Evolutionary conservation across 2,329 filamentous ascomycete species (phyloP).

Genomic region (Chaetomium sp.): DNA sequence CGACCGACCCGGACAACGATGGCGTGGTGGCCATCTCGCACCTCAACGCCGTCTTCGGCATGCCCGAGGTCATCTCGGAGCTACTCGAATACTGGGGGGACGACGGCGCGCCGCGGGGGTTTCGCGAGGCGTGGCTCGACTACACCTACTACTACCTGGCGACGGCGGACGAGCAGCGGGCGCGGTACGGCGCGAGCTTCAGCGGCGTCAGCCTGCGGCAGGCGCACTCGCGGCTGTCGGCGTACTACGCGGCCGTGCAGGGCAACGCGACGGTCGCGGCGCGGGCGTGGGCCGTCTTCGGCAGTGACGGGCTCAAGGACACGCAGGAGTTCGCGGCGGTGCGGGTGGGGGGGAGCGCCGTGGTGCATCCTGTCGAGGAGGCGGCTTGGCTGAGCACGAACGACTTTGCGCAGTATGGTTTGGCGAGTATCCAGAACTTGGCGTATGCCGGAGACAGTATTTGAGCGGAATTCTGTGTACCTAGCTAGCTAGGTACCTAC

Average conservation of each 20-base stretch:
- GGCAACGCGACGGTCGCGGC: constrained; percentile 51
- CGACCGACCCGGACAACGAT: constrained; percentile 53
- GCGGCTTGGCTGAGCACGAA: constrained; percentile 61
- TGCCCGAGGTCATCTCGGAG: constrained; percentile 60
- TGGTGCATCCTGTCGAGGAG: constrained; percentile 54
- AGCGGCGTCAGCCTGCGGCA: constrained; percentile 53
- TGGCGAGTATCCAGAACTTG: constrained; percentile 59
- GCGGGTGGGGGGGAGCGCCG: constrained; percentile 46
- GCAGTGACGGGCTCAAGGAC: constrained; percentile 50
- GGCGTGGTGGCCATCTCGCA: constrained; percentile 57
- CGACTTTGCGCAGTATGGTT: constrained; percentile 57
- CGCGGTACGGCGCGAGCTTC: constrained; percentile 55
- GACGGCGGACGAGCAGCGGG: constrained; percentile 50
- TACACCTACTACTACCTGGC: constrained; percentile 63
- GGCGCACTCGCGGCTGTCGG: constrained; percentile 60
- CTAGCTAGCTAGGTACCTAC: no score
- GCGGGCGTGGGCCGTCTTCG: constrained; percentile 55
- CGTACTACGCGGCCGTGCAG: constrained; percentile 51
- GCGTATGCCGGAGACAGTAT: constrained; percentile 39
- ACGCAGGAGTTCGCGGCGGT: constrained; percentile 43
- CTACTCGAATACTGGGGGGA: constrained; percentile 52
- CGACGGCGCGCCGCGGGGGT: constrained; percentile 48
- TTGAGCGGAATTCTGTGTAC: neutral
- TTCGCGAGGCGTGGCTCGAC: constrained; percentile 59
- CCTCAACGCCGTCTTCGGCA: constrained; percentile 59